phyloP scores from a whole-genome alignment of 2,329 filamentous ascomycete genomes.

The Tolypocladium tundrense region DNA sequence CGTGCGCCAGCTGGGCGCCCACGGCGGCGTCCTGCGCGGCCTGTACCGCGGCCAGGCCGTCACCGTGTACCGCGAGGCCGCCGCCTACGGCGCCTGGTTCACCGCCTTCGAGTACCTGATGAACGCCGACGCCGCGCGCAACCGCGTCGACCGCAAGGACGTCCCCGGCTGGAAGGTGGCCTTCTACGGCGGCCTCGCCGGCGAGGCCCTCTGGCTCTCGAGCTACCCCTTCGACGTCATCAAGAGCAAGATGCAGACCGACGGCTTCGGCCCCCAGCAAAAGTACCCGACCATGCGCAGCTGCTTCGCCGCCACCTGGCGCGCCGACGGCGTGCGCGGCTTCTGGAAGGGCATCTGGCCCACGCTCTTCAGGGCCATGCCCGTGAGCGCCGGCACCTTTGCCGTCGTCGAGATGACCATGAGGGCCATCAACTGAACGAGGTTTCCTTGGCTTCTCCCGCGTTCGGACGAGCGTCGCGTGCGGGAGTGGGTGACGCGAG shows the following conservation, averaged over 20 bases:
- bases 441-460: not conserved
- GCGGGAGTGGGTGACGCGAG: not conserved
- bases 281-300: slow-evolving; percentile 76
- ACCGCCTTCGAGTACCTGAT: slow-evolving; percentile 91
- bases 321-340: slow-evolving; percentile 63
- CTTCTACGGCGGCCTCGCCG: slow-evolving; percentile 83
- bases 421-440: slow-evolving; percentile 42
- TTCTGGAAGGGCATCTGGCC: slow-evolving; percentile 95
- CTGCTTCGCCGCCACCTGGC: slow-evolving; percentile 77
- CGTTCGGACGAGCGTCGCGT: not conserved
- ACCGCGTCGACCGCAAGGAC: slow-evolving; percentile 62
- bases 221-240: slow-evolving; percentile 96
- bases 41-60: slow-evolving; percentile 83
- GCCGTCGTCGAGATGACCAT: slow-evolving; percentile 65
- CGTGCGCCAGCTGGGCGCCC: slow-evolving; percentile 66
- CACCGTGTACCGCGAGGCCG: slow-evolving; percentile 78
- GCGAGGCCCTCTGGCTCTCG: slow-evolving; percentile 84
- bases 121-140: slow-evolving; percentile 76
- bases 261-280: slow-evolving; percentile 68
- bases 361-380: slow-evolving; percentile 89
- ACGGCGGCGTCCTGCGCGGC: slow-evolving; percentile 55
- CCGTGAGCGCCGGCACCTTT: slow-evolving; percentile 95
- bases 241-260: slow-evolving; percentile 99
- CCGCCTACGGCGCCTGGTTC: slow-evolving; percentile 96
- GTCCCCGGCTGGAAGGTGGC: slow-evolving; percentile 81